Evolutionary conservation across 192 early-diverging fungal genomes (phyloP).

Genomic region (Thoreauomyces humboldtii): DNA sequence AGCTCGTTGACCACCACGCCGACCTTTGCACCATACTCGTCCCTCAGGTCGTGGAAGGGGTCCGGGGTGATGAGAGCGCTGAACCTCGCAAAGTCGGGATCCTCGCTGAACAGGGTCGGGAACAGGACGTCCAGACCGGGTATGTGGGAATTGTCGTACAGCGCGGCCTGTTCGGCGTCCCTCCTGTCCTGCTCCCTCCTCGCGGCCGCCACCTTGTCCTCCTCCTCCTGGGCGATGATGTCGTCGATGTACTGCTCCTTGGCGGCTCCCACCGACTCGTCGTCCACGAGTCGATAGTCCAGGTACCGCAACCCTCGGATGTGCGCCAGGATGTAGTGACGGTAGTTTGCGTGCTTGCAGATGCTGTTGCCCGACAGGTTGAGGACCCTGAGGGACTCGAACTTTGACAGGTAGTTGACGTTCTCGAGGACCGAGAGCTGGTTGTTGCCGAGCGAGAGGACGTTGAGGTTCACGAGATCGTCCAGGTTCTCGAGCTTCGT

Average conservation of each 20-base stretch:
- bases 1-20: conserved; percentile 54
- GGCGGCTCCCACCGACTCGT: conserved; percentile 49
- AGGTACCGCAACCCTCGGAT: conserved; percentile 57
- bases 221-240: conserved; percentile 61
- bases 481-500: conserved; percentile 56
- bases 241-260: conserved; percentile 62
- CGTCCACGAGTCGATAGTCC: conserved; percentile 60
- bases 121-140: conserved; percentile 53
- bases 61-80: conserved; percentile 37
- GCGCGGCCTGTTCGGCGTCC: conserved; percentile 34
- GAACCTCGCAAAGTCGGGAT: conserved; percentile 52
- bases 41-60: conserved; percentile 45
- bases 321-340: conserved; percentile 56
- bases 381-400: conserved; percentile 54
- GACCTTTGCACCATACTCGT: conserved; percentile 59
- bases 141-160: conserved; percentile 56
- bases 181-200: conserved; percentile 42
- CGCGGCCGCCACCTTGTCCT: conserved; percentile 51
- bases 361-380: conserved; percentile 56
- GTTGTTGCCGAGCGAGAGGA: conserved; percentile 64
- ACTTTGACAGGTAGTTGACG: conserved; percentile 52
- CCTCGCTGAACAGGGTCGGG: conserved; percentile 51
- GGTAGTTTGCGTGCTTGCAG: conserved; percentile 57
- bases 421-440: conserved; percentile 49
- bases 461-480: conserved; percentile 54